Base-by-base conservation (phyloP, 1,139 yeast species). In the Zygosaccharomyces pseudobailii region DNA sequence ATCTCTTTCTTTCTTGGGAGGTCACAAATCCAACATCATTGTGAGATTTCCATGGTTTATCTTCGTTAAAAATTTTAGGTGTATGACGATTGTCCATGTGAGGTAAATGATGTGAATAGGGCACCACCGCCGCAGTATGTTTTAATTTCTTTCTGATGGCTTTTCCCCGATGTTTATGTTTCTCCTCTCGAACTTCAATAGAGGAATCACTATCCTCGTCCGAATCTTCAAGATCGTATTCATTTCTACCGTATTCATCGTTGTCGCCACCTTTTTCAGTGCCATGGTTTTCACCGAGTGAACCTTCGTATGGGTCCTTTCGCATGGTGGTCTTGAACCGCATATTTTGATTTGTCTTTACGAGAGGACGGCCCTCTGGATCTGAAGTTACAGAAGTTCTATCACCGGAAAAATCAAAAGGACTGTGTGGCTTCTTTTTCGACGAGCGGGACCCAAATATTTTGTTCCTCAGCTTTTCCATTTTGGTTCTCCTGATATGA, bases 1-100 rank as follows among this genome's bases (percentile, higher is more conserved):
- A 90, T 42, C 97, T 69, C 60, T 88, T 89, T 50, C 87, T 73
- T 63, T 92, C 97, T 32, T 73, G 76, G 25, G 84, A 89, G 0
- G 85, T 76, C 9, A 89, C 74, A 45, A 70, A 73, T 40, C 72
- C 73, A 8, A 82, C 73, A 52, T 81, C 86, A 35, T 72, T 73
- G 62, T 88, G 96, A 59, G 87, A 83, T 59, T 90, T 92, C 97
- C 98, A 92, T 0, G 97, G 97, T 65, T 90, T 89, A 54, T 87
- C 88, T 57, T 87, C 96, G 62, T 92, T 85, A 65, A 92, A 90
- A 21, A 68, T 64, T 37, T 72, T 68, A 3, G 45, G 35, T 9
- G 39, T 23, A 17, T 44, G 42, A 8, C 49, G 49, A n/a, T 46
- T 44, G 6, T 46, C 47, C 27, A 43, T 43, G 19, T 45, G 46